A percentile compares a stretch with the other conserved stretches of the same genome.
phyloP scores from a whole-genome alignment of 345 rosid genomes.

The Corymbia maculata region DNA sequence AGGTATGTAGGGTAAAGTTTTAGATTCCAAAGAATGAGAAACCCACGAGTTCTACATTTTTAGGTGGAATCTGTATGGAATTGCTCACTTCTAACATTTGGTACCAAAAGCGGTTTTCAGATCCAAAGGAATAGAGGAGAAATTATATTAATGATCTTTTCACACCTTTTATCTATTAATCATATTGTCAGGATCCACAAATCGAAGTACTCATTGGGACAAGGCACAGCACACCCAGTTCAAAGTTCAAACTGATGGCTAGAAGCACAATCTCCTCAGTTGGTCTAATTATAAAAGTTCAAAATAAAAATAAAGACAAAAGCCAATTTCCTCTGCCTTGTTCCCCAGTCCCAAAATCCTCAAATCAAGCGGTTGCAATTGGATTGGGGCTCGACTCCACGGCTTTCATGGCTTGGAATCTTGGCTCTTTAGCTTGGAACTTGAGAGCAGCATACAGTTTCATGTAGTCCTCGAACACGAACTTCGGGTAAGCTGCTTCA shows the following conservation, averaged over 20 bases:
- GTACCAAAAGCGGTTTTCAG: background rate
- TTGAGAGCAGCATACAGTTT: slow-evolving; percentile 61
- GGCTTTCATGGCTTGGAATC: slow-evolving; percentile 89
- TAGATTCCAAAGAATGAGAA: no score
- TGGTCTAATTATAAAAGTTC: background rate
- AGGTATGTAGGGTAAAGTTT: no score
- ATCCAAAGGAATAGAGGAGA: background rate
- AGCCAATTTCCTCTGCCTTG: background rate
- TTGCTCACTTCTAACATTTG: background rate
- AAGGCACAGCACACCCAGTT: background rate
- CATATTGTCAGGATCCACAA: background rate
- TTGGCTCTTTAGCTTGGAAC: slow-evolving; percentile 88
- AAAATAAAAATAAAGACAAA: background rate
- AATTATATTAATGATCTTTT: background rate
- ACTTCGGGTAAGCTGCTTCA: slow-evolving; percentile 49
- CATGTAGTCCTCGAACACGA: slow-evolving; percentile 91
- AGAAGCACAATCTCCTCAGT: background rate
- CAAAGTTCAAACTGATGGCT: background rate
- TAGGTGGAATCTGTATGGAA: no score
- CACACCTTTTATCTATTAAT: background rate
- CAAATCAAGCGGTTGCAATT: slow-evolving; percentile 13
- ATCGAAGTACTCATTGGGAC: background rate
- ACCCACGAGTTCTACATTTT: no score
- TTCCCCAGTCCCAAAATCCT: background rate
- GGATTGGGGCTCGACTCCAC: slow-evolving; percentile 14